phyloP scores from a whole-genome alignment of 768 basidiomycete genomes.

The Suillus lakei region DNA sequence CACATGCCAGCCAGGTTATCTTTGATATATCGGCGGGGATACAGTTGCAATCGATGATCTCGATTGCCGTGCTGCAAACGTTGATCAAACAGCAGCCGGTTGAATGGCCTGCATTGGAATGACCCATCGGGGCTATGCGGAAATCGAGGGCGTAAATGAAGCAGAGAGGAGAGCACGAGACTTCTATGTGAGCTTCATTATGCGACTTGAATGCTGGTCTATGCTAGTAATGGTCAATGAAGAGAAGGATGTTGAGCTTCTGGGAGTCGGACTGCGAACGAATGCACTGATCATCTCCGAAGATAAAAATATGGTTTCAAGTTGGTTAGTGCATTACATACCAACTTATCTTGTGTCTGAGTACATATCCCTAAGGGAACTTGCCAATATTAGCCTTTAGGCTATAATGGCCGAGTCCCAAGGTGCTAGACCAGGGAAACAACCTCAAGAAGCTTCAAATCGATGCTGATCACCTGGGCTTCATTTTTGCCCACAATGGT shows the following conservation, averaged over 20 bases:
- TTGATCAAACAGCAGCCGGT: not conserved
- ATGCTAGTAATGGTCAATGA: not conserved
- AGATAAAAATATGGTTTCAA: not conserved
- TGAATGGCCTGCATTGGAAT: not conserved
- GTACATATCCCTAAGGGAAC: not conserved
- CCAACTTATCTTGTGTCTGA: not conserved
- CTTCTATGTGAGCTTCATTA: not conserved
- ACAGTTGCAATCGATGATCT: not conserved
- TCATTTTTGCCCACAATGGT: not conserved
- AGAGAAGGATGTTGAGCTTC: not conserved
- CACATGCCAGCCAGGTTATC: not conserved
- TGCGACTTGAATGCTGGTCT: not conserved
- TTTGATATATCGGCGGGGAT: not conserved
- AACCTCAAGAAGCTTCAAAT: not conserved
- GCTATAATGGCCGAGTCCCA: not conserved
- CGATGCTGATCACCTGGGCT: not conserved
- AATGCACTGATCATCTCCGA: not conserved
- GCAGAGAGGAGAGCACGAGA: not conserved
- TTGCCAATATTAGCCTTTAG: not conserved
- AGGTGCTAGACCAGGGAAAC: no score
- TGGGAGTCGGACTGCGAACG: not conserved
- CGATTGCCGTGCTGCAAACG: not conserved
- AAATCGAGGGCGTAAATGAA: not conserved
- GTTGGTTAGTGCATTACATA: not conserved
- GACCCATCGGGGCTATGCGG: not conserved